phyloP scores from a whole-genome alignment of 495 filamentous ascomycete species.

The Xylaria flabelliformis region DNA sequence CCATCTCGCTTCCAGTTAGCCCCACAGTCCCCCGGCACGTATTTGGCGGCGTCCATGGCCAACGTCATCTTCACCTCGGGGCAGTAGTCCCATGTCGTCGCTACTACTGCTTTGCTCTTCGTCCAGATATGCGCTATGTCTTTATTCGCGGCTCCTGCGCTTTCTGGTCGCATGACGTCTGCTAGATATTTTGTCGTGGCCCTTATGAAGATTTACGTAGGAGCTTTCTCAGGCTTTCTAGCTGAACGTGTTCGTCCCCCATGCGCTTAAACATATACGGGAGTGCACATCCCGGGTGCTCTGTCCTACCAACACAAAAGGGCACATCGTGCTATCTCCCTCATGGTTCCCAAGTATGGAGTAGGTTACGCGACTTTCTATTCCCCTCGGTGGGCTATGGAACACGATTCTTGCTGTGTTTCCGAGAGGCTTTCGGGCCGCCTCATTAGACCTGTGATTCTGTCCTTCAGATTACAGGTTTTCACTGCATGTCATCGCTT shows the following conservation, averaged over 20 bases:
- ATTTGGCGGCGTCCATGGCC: conserved; percentile 54
- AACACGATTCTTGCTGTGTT: not conserved
- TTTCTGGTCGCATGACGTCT: not conserved
- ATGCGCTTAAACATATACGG: not conserved
- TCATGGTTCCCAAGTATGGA: not conserved
- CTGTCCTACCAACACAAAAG: not conserved
- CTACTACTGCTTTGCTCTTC: not conserved
- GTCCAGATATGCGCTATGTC: not conserved
- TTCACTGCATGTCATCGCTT: not conserved
- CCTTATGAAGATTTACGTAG: not conserved
- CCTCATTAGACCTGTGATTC: not conserved
- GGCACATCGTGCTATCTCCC: not conserved
- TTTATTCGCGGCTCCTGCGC: not conserved
- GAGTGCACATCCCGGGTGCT: not conserved
- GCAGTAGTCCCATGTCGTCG: conserved; percentile 47
- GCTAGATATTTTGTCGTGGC: not conserved
- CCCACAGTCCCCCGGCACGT: conserved; percentile 47
- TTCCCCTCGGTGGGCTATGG: not conserved
- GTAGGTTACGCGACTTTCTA: not conserved
- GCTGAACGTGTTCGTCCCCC: not conserved
- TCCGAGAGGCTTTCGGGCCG: not conserved
- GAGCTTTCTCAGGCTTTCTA: not conserved
- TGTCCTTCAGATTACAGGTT: not conserved
- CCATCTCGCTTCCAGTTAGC: conserved; percentile 47
- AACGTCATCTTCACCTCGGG: conserved; percentile 61